Conservation (phyloP, 306 rosid genomes). For the Abrus pulchellus region DNA sequence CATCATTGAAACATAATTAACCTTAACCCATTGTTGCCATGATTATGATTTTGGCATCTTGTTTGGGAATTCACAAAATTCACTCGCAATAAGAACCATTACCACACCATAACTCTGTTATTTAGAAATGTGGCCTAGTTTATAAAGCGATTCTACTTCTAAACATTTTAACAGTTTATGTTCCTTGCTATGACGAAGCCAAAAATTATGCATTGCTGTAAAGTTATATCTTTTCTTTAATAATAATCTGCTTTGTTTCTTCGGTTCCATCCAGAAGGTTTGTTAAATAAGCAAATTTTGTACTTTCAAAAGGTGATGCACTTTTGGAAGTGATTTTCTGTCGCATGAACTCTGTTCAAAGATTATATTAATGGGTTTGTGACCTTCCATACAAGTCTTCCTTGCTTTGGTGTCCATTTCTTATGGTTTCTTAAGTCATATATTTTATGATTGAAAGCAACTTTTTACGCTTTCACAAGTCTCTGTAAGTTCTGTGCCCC, state of each 20-base stretch:
- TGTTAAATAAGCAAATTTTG: slow-evolving; percentile 34
- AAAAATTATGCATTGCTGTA: slow-evolving; percentile 45
- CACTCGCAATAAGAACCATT: not conserved
- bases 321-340: slow-evolving; percentile 51
- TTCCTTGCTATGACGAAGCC: not conserved
- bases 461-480: slow-evolving; percentile 34
- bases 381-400: slow-evolving; percentile 35
- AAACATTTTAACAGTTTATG: not conserved
- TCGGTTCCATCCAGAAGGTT: slow-evolving; percentile 35
- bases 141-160: not conserved
- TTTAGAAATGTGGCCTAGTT: slow-evolving; percentile 23
- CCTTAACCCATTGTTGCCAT: not conserved
- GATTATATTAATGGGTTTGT: slow-evolving; percentile 31
- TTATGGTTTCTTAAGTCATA: slow-evolving; percentile 33
- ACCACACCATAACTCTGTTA: not conserved
- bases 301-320: slow-evolving; percentile 56
- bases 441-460: slow-evolving; percentile 40
- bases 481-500: slow-evolving; percentile 39
- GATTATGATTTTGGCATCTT: slow-evolving; percentile 34
- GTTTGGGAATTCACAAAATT: slow-evolving; percentile 22
- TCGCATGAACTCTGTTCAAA: slow-evolving; percentile 52
- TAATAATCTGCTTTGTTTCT: slow-evolving; percentile 14
- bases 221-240: not conserved
- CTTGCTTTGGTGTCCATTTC: slow-evolving; percentile 30
- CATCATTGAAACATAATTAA: slow-evolving; percentile 16